phyloP scores from a whole-genome alignment of 805 yeast genomes.

The Candida xiaguanensis region DNA sequence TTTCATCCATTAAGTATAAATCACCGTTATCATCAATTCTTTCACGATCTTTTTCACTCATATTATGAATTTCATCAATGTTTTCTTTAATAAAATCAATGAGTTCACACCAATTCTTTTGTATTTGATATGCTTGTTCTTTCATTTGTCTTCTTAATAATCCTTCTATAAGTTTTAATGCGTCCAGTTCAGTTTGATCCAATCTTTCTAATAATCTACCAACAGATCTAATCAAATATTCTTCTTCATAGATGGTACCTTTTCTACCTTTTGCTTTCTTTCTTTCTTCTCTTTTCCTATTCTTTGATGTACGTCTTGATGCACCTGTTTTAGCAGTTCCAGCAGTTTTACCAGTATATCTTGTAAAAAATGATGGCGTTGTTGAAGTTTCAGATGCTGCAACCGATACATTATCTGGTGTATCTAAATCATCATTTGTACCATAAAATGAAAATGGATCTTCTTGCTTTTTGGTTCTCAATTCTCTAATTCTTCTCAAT shows the following conservation, averaged over 20 bases:
- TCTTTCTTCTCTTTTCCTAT: conserved; percentile 91
- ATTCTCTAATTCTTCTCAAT: conserved; percentile 74
- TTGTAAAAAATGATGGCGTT: conserved; percentile 87
- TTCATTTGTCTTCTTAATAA: conserved; percentile 67
- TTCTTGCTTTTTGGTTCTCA: conserved; percentile 74
- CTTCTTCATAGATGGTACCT: conserved; percentile 97
- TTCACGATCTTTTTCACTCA: conserved; percentile 83
- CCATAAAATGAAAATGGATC: conserved; percentile 89
- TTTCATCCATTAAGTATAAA: conserved; percentile 71
- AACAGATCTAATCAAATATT: conserved; percentile 81
- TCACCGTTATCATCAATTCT: conserved; percentile 87
- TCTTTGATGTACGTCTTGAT: conserved; percentile 86
- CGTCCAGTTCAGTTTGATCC: conserved; percentile 70
- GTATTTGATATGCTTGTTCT: conserved; percentile 81
- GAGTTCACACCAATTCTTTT: conserved; percentile 60
- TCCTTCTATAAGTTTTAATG: conserved; percentile 67
- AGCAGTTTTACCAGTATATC: conserved; percentile 93
- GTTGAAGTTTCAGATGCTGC: conserved; percentile 95
- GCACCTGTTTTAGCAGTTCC: conserved; percentile 98
- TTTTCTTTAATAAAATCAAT: conserved; percentile 53
- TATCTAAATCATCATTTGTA: conserved; percentile 51
- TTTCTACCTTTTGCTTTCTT: conserved; percentile 96
- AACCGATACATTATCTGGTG: conserved; percentile 90
- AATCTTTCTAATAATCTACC: conserved; percentile 85
- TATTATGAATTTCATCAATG: conserved; percentile 70